Base-by-base conservation (phyloP, 73 alveolate species). In the Paramecium sonneborni region DNA sequence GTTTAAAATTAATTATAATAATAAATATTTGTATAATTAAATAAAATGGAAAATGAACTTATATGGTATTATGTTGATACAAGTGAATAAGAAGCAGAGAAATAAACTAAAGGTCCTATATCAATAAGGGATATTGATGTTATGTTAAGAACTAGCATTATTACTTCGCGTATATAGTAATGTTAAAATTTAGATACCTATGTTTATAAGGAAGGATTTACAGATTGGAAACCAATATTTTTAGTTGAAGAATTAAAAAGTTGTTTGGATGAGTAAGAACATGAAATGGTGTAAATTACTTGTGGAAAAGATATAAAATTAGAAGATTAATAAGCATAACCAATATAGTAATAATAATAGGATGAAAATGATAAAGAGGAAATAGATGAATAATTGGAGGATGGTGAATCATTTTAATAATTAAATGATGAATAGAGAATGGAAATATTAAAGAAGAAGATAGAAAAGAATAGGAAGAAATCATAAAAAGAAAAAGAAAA, bases 121-220 rank as follows among this genome's bases (percentile, higher is more conserved):
- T 57, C 92, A 20, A 34, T 44, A 23, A 57, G 97, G 57, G 97
- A 94, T 86, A 43, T 94, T 21, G 98, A 96, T 94, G 97, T 93
- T 67, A 76, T 93, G 84, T 82, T 95, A 26, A 87, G 98, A 56
- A 93, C 96, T 1, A 85, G 91, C 14, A 95, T 58, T 39, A 38
- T 88, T 18, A 88, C 79, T 5, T 88, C 94, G 20, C 44, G 76
- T 79, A 32, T 32, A 32, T 35, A 39, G 15, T 39, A 9, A 79
- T 43, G 46, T 18, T 74, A 28, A 74, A 9, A 32, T 74, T n/a
- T 46, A 38, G 91, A 76, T 38, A 76, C 97, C 6, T 69, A 26
- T 24, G 95, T 87, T 18, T 96, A 96, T 96, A 95, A 76, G 35
- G 97, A 96, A 44, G 96, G 97, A 68, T 88, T 96, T 94, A 32